Percentiles rank a stretch among this genome's conserved stretches.
phyloP scores from a whole-genome alignment of 805 yeast species.

The Naumovozyma baii region DNA sequence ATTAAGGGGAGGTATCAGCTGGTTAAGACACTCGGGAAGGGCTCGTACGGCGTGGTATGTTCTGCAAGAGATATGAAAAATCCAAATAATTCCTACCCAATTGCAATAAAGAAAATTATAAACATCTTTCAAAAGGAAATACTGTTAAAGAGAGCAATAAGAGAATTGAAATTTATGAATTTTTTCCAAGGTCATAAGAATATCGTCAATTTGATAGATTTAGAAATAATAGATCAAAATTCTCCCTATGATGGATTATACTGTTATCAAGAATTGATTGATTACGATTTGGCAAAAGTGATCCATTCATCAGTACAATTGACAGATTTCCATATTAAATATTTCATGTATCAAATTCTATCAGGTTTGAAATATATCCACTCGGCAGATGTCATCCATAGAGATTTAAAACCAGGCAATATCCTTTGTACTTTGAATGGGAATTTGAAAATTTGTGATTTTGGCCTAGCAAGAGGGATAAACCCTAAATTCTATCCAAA shows the following conservation, averaged over 20 bases:
- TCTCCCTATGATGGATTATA: conserved; percentile 75
- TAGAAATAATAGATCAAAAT: conserved; percentile 53
- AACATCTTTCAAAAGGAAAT: conserved; percentile 59
- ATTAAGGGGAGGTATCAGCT: conserved; percentile 54
- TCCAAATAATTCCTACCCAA: conserved; percentile 17
- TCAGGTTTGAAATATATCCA: conserved; percentile 86
- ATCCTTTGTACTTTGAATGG: conserved; percentile 71
- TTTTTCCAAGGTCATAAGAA: conserved; percentile 81
- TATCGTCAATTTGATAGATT: conserved; percentile 62
- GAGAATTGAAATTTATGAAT: conserved; percentile 75
- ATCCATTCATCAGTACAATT: conserved; percentile 68
- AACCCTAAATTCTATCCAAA: conserved; percentile 25
- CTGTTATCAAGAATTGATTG: conserved; percentile 79
- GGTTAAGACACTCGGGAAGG: conserved; percentile 58
- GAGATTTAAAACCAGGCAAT: conserved; percentile 90
- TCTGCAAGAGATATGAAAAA: conserved; percentile 42
- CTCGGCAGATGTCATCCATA: conserved; percentile 83
- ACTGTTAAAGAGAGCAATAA: conserved; percentile 64
- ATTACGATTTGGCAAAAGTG: conserved; percentile 72
- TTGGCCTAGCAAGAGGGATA: conserved; percentile 83
- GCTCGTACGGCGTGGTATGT: conserved; percentile 81
- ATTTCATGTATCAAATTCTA: conserved; percentile 67
- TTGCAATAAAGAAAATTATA: conserved; percentile 78
- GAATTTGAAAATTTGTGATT: conserved; percentile 76
- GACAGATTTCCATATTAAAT: conserved; percentile 74